Conservation (phyloP, 2,329 filamentous ascomycete genomes). For the Elsinoe perseae region DNA sequence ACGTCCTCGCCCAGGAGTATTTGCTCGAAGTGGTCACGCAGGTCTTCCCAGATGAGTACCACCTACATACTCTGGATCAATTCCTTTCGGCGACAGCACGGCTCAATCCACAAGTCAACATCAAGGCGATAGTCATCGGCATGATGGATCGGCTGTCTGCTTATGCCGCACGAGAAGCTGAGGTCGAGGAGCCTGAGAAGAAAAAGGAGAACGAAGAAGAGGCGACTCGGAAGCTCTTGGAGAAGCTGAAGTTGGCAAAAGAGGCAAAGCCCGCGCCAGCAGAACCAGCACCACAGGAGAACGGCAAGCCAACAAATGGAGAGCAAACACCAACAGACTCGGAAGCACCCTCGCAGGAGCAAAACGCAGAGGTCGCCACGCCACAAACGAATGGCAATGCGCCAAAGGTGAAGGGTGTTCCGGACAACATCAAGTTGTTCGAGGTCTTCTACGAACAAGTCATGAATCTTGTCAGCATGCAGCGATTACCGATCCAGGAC, state of each 20-base stretch:
- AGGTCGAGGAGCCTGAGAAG: slow-evolving; percentile 61
- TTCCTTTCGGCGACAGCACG: slow-evolving; percentile 88
- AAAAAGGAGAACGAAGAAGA: slow-evolving; percentile 75
- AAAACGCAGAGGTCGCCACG: slow-evolving; percentile 27
- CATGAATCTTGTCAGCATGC: slow-evolving; percentile 82
- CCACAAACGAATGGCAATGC: slow-evolving; percentile 35
- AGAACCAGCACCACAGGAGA: slow-evolving; percentile 22
- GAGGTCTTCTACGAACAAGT: slow-evolving; percentile 97
- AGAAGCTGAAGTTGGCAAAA: slow-evolving; percentile 65
- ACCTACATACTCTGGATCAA: slow-evolving; percentile 91
- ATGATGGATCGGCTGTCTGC: slow-evolving; percentile 93
- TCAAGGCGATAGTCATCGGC: slow-evolving; percentile 96
- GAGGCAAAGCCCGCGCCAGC: slow-evolving; percentile 36
- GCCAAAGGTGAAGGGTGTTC: slow-evolving; percentile 51
- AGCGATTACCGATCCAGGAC: slow-evolving; percentile 87
- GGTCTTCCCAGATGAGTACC: slow-evolving; percentile 97
- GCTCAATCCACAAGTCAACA: slow-evolving; percentile 91
- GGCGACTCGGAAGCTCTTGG: slow-evolving; percentile 67
- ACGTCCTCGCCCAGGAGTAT: slow-evolving; percentile 95
- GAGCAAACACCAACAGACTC: slow-evolving; percentile 28
- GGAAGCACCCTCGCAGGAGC: slow-evolving; percentile 23
- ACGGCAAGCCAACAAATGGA: slow-evolving; percentile 25
- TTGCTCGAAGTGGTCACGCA: slow-evolving; percentile 96
- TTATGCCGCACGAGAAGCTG: slow-evolving; percentile 84
- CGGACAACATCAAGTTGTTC: slow-evolving; percentile 78